Conservation (phyloP, 495 filamentous ascomycete genomes). For the Peziza echinospora region DNA sequence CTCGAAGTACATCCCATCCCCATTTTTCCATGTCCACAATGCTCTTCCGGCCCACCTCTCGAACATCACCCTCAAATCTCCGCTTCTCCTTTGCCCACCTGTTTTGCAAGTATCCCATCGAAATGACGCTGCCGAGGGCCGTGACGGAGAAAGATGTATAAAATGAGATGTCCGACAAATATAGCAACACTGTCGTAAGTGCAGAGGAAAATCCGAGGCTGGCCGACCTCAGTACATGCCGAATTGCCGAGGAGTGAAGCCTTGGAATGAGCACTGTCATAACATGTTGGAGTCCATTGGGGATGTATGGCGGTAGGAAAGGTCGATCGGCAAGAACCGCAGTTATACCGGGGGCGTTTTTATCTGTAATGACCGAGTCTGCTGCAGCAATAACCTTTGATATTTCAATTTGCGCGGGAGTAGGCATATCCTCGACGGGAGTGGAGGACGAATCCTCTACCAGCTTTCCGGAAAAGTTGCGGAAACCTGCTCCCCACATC, state of each 20-base stretch:
- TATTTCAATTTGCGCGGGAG: not conserved
- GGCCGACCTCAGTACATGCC: conserved; percentile 50
- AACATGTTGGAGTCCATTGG: conserved; percentile 23
- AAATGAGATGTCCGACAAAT: conserved; percentile 21
- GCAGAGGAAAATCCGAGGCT: conserved; percentile 40
- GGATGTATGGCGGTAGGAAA: not conserved
- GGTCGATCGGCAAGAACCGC: not conserved
- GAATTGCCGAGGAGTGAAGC: conserved; percentile 61
- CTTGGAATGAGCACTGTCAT: conserved; percentile 42
- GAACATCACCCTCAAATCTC: conserved; percentile 54
- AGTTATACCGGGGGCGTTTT: not conserved
- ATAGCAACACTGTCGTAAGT: conserved; percentile 25
- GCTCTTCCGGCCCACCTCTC: conserved; percentile 57
- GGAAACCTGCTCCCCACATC: conserved; percentile 45
- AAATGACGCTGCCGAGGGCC: conserved; percentile 53
- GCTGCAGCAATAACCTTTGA: not conserved
- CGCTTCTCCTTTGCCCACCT: conserved; percentile 50
- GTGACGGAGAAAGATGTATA: conserved; percentile 69
- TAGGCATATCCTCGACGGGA: not conserved
- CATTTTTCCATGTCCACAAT: conserved; percentile 46
- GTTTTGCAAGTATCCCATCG: conserved; percentile 50
- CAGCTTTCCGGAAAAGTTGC: not conserved
- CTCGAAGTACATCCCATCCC: conserved; percentile 34
- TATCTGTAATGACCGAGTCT: not conserved
- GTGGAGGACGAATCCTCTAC: not conserved